Base-by-base conservation (phyloP, 805 yeast genomes). In the Kodamaea leandrae region DNA sequence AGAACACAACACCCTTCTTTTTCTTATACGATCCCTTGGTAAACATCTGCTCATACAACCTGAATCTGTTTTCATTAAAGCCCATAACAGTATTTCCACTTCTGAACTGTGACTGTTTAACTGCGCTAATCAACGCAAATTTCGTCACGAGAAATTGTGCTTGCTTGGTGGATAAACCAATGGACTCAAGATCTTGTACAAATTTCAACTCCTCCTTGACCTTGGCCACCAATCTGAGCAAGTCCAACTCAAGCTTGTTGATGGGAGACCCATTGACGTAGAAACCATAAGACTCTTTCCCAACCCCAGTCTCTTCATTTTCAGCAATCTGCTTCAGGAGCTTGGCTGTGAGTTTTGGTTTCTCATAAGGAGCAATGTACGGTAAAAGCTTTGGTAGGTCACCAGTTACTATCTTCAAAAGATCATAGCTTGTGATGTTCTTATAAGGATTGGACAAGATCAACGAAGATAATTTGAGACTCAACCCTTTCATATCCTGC, bases 241-340 rank as follows among this genome's bases (percentile, higher is more conserved):
- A 44, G 43, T 74, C 74, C 4, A 69, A 63, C 27, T 72, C 70
- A 0, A 67, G 52, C 1, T 66, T 66, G n/a, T 76, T 62, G 1
- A 82, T 57, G 1, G 80, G 68, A 0, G 83, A 76, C 1, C 96
- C 95, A 58, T 89, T 87, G 14, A 88, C 51, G 46, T 77, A 83
- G 2, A 90, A 43, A 1, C 84, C 85, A 23, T 65, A 54, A 1
- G 68, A 54, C 2, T 66, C 71, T 5, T 64, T 50, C 1, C 67
- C 53, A 2, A 68, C 48, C 0, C 80, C 80, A 4, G 58, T 25
- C 13, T 53, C 52, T 19, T 58, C 64, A 47, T 74, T 74, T 3
- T 39, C 40, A 3, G 50, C 37, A 1, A 67, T 50, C 20, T 53
- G 53, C 4, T 47, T 52, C 41, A 55, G 41, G 2, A 74, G 48